phyloP scores from a whole-genome alignment of 768 basidiomycete genomes.

The Russula ochroleuca region DNA sequence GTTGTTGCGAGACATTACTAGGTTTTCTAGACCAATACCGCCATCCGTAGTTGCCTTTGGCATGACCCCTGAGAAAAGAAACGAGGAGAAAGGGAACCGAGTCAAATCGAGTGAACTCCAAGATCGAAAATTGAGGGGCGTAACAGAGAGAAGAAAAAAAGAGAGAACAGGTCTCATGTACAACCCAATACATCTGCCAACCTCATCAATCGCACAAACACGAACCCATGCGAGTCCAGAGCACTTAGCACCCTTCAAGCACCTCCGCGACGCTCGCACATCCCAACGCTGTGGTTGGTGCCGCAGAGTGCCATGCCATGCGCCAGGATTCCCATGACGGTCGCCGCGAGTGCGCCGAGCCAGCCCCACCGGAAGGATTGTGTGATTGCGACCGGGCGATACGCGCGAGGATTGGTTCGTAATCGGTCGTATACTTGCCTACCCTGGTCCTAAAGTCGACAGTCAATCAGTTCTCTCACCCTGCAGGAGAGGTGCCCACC shows the following conservation, averaged over 20 bases:
- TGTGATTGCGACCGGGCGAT: slow-evolving; percentile 40
- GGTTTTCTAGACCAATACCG: too few relatives aligned
- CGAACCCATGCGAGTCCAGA: slow-evolving; percentile 33
- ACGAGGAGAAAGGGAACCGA: too few relatives aligned
- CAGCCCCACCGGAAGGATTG: too few relatives aligned
- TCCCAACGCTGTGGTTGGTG: too few relatives aligned
- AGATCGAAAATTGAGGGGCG: neutral
- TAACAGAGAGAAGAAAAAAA: too few relatives aligned
- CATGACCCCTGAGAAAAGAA: slow-evolving; percentile 29
- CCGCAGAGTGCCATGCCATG: too few relatives aligned
- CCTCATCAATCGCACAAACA: slow-evolving; percentile 75
- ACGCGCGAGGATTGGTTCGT: slow-evolving; percentile 85
- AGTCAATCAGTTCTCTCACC: neutral
- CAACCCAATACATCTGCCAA: slow-evolving; percentile 78
- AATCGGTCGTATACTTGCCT: slow-evolving; percentile 84
- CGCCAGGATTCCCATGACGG: too few relatives aligned
- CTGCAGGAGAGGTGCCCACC: slow-evolving; percentile 39
- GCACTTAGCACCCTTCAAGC: too few relatives aligned
- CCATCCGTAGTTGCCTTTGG: too few relatives aligned
- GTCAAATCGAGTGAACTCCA: too few relatives aligned
- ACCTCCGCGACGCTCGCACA: slow-evolving; percentile 34
- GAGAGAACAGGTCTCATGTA: slow-evolving; percentile 37
- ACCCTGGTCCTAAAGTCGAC: slow-evolving; percentile 50
- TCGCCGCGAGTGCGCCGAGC: slow-evolving; percentile 18
- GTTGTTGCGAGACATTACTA: too few relatives aligned